Percentiles rank a stretch among this genome's conserved stretches.
phyloP scores from a whole-genome alignment of 1,139 yeast genomes.

The Nakaseomyces uthaithaninus region DNA sequence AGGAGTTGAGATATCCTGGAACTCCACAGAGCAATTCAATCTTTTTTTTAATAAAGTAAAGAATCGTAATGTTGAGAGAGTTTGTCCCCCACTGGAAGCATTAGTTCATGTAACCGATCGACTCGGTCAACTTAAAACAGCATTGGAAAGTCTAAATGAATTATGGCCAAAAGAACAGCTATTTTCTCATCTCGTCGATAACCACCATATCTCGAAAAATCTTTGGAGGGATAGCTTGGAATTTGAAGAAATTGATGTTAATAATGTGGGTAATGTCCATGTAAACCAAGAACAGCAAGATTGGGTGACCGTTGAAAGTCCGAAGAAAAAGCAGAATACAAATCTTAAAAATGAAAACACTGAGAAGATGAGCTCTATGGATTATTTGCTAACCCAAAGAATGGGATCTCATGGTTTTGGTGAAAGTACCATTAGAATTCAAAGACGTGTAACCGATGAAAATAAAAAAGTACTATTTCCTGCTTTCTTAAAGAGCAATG shows the following conservation, averaged over 20 bases:
- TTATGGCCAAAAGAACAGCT: constrained; percentile 17
- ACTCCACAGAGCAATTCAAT: constrained; percentile 34
- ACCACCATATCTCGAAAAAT: background rate
- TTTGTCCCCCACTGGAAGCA: too few relatives aligned
- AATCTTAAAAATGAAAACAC: constrained; percentile 14
- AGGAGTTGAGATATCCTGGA: constrained; percentile 33
- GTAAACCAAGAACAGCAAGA: too few relatives aligned
- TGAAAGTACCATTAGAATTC: too few relatives aligned
- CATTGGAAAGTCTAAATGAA: constrained; percentile 23
- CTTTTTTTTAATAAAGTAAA: constrained; percentile 32
- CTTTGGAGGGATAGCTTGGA: background rate
- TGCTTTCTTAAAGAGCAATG: too few relatives aligned
- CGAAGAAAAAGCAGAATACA: background rate
- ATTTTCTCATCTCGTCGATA: background rate
- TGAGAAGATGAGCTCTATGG: constrained; percentile 14
- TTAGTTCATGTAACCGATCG: background rate
- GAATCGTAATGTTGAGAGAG: background rate
- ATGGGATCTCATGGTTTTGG: background rate
- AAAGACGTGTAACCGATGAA: too few relatives aligned
- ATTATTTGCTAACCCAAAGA: background rate
- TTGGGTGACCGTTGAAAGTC: too few relatives aligned
- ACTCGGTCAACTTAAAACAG: constrained; percentile 13
- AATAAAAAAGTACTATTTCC: too few relatives aligned
- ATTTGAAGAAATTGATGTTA: background rate
- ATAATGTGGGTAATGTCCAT: too few relatives aligned